Evolutionary conservation across 2,329 filamentous ascomycete species (phyloP).

Genomic region (Microthyrium microscopicum): DNA sequence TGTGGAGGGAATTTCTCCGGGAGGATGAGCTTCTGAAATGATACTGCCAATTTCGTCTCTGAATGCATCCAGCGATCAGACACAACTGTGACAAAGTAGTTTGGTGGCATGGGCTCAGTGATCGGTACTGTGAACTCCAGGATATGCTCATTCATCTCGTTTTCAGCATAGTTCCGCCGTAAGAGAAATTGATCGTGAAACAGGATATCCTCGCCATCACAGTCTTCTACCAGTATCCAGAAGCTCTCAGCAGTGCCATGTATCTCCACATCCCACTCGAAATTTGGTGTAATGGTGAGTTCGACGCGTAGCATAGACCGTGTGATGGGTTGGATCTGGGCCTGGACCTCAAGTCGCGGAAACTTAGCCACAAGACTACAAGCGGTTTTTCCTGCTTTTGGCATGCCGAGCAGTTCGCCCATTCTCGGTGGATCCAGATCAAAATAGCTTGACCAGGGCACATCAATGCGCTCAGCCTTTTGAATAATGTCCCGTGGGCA

Average conservation of each 20-base stretch:
- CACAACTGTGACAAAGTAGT: constrained; percentile 91
- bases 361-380: constrained; percentile 84
- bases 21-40: constrained; percentile 89
- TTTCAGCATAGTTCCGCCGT: constrained; percentile 69
- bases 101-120: constrained; percentile 92
- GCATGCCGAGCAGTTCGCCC: constrained; percentile 84
- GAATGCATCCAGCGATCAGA: constrained; percentile 98
- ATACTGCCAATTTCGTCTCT: constrained; percentile 81
- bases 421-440: constrained; percentile 91
- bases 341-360: constrained; percentile 79
- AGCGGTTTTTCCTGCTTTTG: constrained; percentile 70
- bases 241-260: constrained; percentile 84
- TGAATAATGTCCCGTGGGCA: constrained; percentile 75
- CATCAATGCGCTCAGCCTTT: constrained; percentile 88
- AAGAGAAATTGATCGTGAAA: constrained; percentile 91
- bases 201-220: constrained; percentile 87
- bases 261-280: constrained; percentile 82
- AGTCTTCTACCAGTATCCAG: constrained; percentile 96
- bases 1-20: constrained; percentile 93
- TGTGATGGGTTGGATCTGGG: constrained; percentile 87
- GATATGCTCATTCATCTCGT: constrained; percentile 81
- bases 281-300: constrained; percentile 81
- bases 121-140: constrained; percentile 95
- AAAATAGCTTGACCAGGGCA: constrained; percentile 86
- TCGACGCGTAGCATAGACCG: constrained; percentile 84